A percentile compares a stretch with the other conserved stretches of the same genome.
Conservation (phyloP, 1,284 basidiomycete species). For the Pseudomicrostroma phylloplanum region DNA sequence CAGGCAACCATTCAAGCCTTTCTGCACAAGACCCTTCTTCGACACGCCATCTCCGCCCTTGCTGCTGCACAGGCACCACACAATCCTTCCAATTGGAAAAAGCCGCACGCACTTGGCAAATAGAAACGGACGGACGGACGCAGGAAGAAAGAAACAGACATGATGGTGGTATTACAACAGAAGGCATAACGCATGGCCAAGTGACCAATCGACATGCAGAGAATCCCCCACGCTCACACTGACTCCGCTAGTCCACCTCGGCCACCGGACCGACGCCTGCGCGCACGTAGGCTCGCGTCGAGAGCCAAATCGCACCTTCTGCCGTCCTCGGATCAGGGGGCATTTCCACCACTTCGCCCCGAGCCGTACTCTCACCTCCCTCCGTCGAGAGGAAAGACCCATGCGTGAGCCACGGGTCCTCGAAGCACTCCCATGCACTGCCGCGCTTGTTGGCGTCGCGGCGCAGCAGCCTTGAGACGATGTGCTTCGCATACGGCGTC, state of each 20-base stretch:
- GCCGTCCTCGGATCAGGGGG: conserved; percentile 34
- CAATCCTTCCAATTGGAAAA: too few relatives aligned
- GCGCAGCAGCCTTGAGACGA: conserved; percentile 38
- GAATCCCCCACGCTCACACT: background rate
- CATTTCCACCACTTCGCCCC: conserved; percentile 18
- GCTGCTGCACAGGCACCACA: too few relatives aligned
- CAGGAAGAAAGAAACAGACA: background rate
- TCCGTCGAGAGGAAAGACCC: conserved; percentile 30
- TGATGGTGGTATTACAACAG: background rate
- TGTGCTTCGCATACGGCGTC: conserved; percentile 39
- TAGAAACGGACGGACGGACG: too few relatives aligned
- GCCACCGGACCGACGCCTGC: conserved; percentile 30
- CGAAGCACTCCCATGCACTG: conserved; percentile 40
- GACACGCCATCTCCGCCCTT: too few relatives aligned
- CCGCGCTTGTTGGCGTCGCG: conserved; percentile 40
- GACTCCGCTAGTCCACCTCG: conserved; percentile 40
- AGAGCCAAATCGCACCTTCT: conserved; percentile 34
- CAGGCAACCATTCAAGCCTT: too few relatives aligned
- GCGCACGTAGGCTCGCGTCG: conserved; percentile 21
- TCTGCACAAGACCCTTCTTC: too few relatives aligned
- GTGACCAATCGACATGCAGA: too few relatives aligned
- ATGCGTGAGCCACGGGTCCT: conserved; percentile 41
- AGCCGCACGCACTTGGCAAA: too few relatives aligned
- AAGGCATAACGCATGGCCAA: background rate
- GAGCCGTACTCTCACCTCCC: conserved; percentile 3